These are phyloP conservation scores for Phytopythium mirpurense DNA, from an alignment of 352 stramenopile genomes.

Conservation along the genomic window DNA sequence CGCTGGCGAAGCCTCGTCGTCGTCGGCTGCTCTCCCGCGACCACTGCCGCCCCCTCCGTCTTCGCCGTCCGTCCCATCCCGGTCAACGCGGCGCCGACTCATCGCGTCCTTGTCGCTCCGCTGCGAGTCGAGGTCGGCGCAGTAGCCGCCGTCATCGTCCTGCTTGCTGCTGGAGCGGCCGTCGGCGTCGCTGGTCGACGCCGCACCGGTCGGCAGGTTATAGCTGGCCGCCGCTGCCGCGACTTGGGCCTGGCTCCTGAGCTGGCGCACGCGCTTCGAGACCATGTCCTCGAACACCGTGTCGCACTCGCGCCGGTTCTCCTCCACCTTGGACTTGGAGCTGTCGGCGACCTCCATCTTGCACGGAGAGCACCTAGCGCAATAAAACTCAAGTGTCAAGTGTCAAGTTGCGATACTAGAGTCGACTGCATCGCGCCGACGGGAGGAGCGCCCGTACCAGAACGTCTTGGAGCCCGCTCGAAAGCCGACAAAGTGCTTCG, in stretches of 20 bases:
- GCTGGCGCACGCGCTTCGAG: constrained; percentile 35
- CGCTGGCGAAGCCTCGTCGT: neutral
- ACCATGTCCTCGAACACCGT: constrained; percentile 42
- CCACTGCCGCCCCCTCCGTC: neutral
- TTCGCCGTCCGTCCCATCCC: neutral
- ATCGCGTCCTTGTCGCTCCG: neutral
- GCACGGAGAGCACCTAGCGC: constrained; percentile 32
- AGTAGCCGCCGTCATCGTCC: constrained; percentile 1
- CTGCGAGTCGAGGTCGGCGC: neutral
- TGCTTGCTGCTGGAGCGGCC: neutral
- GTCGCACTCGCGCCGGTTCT: constrained; percentile 29
- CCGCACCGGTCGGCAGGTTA: neutral
- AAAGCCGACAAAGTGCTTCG: constrained; percentile 62
- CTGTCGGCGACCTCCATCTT: constrained; percentile 33
- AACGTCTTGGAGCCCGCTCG: constrained; percentile 42
- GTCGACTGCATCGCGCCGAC: no score
- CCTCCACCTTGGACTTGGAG: constrained; percentile 31
- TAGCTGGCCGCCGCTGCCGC: neutral
- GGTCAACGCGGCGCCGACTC: neutral
- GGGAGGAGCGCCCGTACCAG: no score
- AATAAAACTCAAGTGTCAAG: neutral
- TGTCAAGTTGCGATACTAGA: neutral
- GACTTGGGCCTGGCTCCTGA: constrained; percentile 16
- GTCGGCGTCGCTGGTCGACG: neutral
- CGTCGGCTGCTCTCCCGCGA: neutral